Evolutionary conservation across 768 basidiomycete genomes (phyloP), one percentile per base, ranked within the genome.

Genomic region (Amanita phalloides): DNA sequence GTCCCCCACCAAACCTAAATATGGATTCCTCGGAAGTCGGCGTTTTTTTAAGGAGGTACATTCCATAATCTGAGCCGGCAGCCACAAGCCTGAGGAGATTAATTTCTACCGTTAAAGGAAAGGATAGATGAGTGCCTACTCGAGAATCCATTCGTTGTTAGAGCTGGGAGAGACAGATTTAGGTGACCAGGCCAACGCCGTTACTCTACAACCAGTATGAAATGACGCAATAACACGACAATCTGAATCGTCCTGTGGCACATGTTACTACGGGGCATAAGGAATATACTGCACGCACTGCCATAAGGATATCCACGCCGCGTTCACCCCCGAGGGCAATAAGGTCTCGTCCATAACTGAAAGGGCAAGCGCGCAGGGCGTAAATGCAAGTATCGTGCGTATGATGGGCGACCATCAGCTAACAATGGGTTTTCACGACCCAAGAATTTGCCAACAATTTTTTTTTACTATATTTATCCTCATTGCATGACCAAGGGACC

Each of bases 131-230:
- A 48, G 37, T 30, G 69, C 79, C 55, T 56, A 90, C 89, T 90
- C 84, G 30, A 90, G 69, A 47, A 73, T 61, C 89, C 89, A 91
- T 35, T 75, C 67, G 51, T 83, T 81, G 49, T 74, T 74, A 17
- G 67, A 66, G 11, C 79, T 76, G 2, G 88, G 84, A 4, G 89
- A 90, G 5, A 79, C 67, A 6, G 85, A 71, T 10, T 72, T 69
- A 37, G 86, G 73, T 2, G 89, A 90, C 83, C 86, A 91, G 2
- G 89, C 86, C 11, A 91, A 64, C 4, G 90, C 77, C 2, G 85
- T 88, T 39, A 86, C 72, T 46, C 79, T 74, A 8, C 74, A 71
- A 17, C 89, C 88, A 39, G 90, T 66, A 66, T 86, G 76, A 59
- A 90, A 90, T 17, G 79, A 79, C 41, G 86, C 86, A 58, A 91